Base-by-base conservation (phyloP, 2,329 filamentous ascomycete genomes). In the Aspergillus fructus region DNA sequence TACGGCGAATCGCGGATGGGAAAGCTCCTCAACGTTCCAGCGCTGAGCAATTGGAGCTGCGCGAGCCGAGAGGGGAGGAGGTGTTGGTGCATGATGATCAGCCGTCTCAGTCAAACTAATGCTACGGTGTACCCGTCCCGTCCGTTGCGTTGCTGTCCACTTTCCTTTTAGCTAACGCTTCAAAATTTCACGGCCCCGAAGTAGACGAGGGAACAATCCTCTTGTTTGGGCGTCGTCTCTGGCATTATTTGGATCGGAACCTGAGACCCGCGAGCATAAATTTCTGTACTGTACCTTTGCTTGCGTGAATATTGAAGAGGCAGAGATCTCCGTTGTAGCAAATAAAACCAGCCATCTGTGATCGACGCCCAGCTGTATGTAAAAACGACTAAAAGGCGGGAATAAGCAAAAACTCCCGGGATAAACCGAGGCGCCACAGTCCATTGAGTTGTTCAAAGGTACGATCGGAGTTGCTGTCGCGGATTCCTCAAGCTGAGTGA, bases 71-170 rank as follows among this genome's bases (percentile, higher is more conserved):
- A 40, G 21, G 27, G 43, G 43, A 45, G 42, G 4, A 27, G 41
- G 41, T 42, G n/a, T 12, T 19, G 17, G 37, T 51, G 49, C 49
- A 24, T 34, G 39, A 21, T 41, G 48, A 56, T 56, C 54, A 34
- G 54, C 54, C 46, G 54, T 46, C 40, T 47, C 33, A 37, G 15
- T 47, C 49, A 47, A 50, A 52, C 48, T 48, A 48, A 37, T 48
- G 45, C n/a, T 19, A 51, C n/a, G n/a, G 33, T 27, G 48, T 19
- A 40, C 40, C 49, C 49, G 37, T 41, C 45, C 24, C 45, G 45
- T 33, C 45, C 45, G 8, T 30, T 30, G 24, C 15, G 8, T 30
- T 30, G 24, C 15, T 23, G 45, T 48, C 45, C 45, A 21, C 17
- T 11, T n/a, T 21, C 8, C n/a, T 33, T n/a, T 11, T 48, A 34